phyloP scores from a whole-genome alignment of 129 eudicot species.

The Glebionis coronaria region DNA sequence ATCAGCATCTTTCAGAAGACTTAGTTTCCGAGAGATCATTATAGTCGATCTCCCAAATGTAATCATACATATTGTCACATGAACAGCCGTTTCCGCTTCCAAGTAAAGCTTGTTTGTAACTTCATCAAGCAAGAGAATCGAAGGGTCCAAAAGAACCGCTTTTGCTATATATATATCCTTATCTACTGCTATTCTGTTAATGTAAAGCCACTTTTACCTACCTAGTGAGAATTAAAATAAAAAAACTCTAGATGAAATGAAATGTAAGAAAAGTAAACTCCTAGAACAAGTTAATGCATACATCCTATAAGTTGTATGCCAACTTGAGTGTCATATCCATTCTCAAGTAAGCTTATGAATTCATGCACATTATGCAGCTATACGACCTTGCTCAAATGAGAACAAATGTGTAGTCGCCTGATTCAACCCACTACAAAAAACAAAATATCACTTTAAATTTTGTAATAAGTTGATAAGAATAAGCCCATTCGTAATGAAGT shows the following conservation, averaged over 20 bases:
- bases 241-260: not conserved
- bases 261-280: not conserved
- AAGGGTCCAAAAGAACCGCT: conserved; percentile 55
- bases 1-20: conserved; percentile 47
- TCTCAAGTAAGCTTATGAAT: conserved; percentile 50
- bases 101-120: conserved; percentile 46
- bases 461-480: not conserved
- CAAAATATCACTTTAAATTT: conserved; percentile 8
- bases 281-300: not conserved
- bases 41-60: conserved; percentile 50
- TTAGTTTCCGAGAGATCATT: conserved; percentile 38
- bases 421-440: conserved; percentile 45
- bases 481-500: not conserved
- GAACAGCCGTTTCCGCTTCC: conserved; percentile 48
- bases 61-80: conserved; percentile 38
- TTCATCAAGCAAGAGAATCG: conserved; percentile 51
- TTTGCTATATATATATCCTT: conserved; percentile 47
- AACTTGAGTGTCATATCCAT: conserved; percentile 56
- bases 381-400: conserved; percentile 62
- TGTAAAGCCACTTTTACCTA: conserved; percentile 43
- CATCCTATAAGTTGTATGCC: not conserved
- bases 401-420: conserved; percentile 44
- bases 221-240: conserved; percentile 29
- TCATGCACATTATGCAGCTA: conserved; percentile 57
- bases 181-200: conserved; percentile 49